Percentiles rank a stretch among this genome's conserved stretches.
These are phyloP conservation scores for Tylopilus plumbeoviolaceoides DNA, from an alignment of 768 basidiomycete species.

Conservation along the genomic window DNA sequence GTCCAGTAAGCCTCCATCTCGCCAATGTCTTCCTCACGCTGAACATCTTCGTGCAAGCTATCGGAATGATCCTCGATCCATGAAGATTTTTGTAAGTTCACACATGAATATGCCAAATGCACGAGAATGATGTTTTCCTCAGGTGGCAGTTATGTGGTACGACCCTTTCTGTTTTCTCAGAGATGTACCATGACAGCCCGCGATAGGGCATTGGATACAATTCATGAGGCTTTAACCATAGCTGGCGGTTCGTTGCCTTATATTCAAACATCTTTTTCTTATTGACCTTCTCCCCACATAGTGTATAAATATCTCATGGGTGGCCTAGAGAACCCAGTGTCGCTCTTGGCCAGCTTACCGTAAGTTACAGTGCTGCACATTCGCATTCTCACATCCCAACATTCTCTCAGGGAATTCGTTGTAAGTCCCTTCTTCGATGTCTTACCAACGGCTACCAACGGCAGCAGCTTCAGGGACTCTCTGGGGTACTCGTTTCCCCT, in stretches of 20 bases:
- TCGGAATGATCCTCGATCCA: too few relatives aligned
- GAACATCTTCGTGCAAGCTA: too few relatives aligned
- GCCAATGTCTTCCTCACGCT: too few relatives aligned
- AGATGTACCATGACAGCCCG: background rate
- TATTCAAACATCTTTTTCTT: background rate
- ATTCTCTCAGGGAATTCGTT: background rate
- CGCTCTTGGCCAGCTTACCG: background rate
- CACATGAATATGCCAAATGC: too few relatives aligned
- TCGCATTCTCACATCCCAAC: background rate
- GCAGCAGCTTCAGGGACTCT: constrained; percentile 4
- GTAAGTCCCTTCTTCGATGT: constrained; percentile 1
- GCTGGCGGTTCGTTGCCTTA: constrained; percentile 4
- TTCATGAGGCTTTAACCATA: background rate
- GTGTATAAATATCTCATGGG: constrained; percentile 4
- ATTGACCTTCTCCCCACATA: background rate
- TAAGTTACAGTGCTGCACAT: background rate
- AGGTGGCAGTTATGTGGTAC: constrained; percentile 12
- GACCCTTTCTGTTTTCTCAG: too few relatives aligned
- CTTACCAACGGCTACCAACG: background rate
- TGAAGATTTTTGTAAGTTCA: too few relatives aligned
- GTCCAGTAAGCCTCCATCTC: background rate
- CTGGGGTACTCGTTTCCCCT: background rate
- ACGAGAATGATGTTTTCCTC: too few relatives aligned
- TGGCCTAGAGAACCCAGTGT: background rate
- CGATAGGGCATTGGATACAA: background rate